Conservation (phyloP, 352 stramenopile genomes). For the Elongisporangium anandrum region DNA sequence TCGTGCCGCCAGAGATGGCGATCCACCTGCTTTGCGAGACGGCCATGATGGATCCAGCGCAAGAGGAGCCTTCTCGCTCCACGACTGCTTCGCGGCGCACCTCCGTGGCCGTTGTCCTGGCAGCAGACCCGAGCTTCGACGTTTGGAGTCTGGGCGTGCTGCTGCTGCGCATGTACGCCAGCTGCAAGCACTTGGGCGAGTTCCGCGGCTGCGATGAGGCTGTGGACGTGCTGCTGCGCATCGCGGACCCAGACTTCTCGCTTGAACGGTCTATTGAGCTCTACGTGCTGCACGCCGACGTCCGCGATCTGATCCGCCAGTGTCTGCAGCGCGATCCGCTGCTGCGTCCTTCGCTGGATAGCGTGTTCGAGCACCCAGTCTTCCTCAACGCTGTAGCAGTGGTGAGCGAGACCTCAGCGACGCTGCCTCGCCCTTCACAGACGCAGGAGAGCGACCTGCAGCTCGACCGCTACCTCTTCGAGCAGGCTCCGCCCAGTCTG, state of each 20-base stretch:
- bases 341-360: conserved; percentile 32
- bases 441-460: neutral
- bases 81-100: neutral
- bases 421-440: neutral
- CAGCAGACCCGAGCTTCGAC: conserved; percentile 34
- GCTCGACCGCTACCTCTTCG: conserved; percentile 5
- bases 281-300: conserved; percentile 39
- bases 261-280: conserved; percentile 47
- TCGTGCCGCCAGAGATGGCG: conserved; percentile 44
- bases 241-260: conserved; percentile 19
- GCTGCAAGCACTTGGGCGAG: conserved; percentile 38
- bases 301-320: conserved; percentile 33
- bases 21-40: conserved; percentile 19
- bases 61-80: conserved; percentile 7
- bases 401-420: conserved; percentile 6
- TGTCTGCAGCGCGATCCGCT: conserved; percentile 34
- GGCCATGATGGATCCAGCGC: conserved; percentile 1
- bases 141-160: conserved; percentile 59
- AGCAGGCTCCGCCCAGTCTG: conserved; percentile 43
- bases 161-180: conserved; percentile 51
- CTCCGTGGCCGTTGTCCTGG: conserved; percentile 2
- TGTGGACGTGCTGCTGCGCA: conserved; percentile 26
- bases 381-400: conserved; percentile 25
- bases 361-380: conserved; percentile 29
- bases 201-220: conserved; percentile 29